Base-by-base conservation (phyloP, 768 basidiomycete genomes). In the Amanita thiersii region DNA sequence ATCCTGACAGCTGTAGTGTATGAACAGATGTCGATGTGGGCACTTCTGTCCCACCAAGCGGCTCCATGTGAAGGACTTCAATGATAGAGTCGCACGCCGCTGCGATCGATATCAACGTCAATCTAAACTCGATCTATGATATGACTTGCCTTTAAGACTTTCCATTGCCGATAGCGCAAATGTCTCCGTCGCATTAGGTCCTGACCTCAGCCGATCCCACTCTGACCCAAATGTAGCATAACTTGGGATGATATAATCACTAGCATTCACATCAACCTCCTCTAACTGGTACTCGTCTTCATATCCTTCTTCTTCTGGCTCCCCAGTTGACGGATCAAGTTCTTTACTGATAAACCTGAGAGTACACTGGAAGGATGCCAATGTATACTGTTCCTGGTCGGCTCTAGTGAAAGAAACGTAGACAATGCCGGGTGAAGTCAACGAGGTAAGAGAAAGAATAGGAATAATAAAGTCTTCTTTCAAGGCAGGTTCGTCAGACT, bases 281-380 rank as follows among this genome's bases (percentile, higher is more conserved):
- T 99, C 96, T 31, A 97, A 68, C 60, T 90, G 88, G 62, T 99
- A 99, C 62, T 98, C 94, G 65, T 98, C 96, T 56, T 92, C 88
- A 60, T 98, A 99, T n/a, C 96, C 96, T 40, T 96, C 93, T 49
- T 87, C 90, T 62, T 99, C 96, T 6, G 96, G 96, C 55, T 88
- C 81, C 17, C 93, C 93, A 10, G 87, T 93, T 33, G 85, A 75
- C 9, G 96, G 96, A 61, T 99, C 96, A 12, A 98, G 76, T 57
- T 99, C 96, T 63, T 98, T 99, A 68, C 88, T 93, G 52, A 93
- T 68, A 57, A 96, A 99, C 62, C 90, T 91, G 60, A 99, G 80
- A 6, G 81, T 76, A 57, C 91, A 96, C 47, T 75, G 73, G 77
- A 97, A 97, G 12, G 90, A 87, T 5, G 81, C 87, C 26, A 81